These are phyloP conservation scores for Oryza meyeriana DNA, from an alignment of 176 grass and related monocot genomes.

Conservation along the genomic window DNA sequence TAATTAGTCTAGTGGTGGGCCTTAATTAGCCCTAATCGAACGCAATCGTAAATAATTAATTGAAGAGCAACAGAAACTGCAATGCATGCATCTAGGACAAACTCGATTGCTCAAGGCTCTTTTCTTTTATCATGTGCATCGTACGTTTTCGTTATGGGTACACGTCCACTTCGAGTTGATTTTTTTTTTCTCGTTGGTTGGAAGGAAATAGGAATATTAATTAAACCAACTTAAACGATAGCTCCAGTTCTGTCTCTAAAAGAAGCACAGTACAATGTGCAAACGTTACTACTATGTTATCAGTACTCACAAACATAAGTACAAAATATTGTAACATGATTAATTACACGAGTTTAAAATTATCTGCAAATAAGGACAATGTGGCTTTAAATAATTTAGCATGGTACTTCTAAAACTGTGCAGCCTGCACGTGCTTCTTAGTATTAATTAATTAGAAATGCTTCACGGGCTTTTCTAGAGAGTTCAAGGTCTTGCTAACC, in stretches of 20 bases:
- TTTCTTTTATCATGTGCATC: not conserved
- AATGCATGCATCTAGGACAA: conserved; percentile 7
- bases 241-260: not conserved
- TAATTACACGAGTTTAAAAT: not conserved
- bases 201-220: not conserved
- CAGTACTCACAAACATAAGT: too few relatives aligned
- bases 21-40: not conserved
- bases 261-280: not conserved
- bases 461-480: too few relatives aligned
- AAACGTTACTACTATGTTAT: not conserved
- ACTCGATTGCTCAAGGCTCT: not conserved
- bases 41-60: conserved; percentile 2
- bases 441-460: too few relatives aligned
- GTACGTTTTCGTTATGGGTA: not conserved
- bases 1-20: not conserved
- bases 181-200: not conserved
- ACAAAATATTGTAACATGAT: not conserved
- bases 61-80: not conserved
- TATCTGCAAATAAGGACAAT: not conserved
- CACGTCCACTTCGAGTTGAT: not conserved
- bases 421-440: not conserved
- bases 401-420: not conserved
- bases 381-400: not conserved
- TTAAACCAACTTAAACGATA: not conserved
- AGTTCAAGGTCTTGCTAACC: too few relatives aligned